These are phyloP conservation scores for Desmodesmus armatus DNA, from an alignment of 139 green algal genomes.

Conservation along the genomic window DNA sequence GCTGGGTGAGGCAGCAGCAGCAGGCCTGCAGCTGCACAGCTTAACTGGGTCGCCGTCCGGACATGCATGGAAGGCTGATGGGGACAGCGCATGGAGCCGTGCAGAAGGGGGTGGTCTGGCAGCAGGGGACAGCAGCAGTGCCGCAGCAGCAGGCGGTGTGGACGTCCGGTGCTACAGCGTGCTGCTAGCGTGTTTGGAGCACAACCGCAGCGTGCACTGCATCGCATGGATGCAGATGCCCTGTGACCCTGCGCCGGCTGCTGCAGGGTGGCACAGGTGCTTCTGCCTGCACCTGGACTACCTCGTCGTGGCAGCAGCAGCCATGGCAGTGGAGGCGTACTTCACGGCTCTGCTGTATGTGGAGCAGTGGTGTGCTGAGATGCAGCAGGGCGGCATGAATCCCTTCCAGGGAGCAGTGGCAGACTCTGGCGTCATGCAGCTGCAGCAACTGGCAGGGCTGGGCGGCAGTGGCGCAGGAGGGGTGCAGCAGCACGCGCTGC, in stretches of 20 bases:
- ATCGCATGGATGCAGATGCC: constrained; percentile 37
- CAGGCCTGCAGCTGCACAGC: constrained; percentile 12
- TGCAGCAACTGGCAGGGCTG: not conserved
- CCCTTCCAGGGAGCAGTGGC: not conserved
- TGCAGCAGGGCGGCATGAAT: constrained; percentile 49
- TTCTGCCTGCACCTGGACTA: constrained; percentile 88
- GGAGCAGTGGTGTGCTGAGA: constrained; percentile 77
- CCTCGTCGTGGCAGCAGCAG: constrained; percentile 70
- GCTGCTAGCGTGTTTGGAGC: constrained; percentile 67
- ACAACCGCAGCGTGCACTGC: constrained; percentile 58
- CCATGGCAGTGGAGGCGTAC: constrained; percentile 59
- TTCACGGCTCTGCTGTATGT: constrained; percentile 86
- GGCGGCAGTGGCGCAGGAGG: not conserved
- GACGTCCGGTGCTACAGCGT: constrained; percentile 60
- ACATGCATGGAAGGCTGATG: too few species aligned
- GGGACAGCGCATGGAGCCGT: constrained; percentile 29
- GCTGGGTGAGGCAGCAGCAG: constrained; percentile 15
- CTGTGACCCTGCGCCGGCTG: not conserved
- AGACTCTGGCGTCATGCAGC: not conserved
- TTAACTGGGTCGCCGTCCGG: too few species aligned
- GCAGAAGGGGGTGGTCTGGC: not conserved
- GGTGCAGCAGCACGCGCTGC: not conserved
- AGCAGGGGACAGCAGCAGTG: not conserved
- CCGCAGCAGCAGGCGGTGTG: constrained; percentile 12
- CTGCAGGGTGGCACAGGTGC: constrained; percentile 51